Base-by-base conservation (phyloP, 768 basidiomycete species). In the Paxillus involutus region DNA sequence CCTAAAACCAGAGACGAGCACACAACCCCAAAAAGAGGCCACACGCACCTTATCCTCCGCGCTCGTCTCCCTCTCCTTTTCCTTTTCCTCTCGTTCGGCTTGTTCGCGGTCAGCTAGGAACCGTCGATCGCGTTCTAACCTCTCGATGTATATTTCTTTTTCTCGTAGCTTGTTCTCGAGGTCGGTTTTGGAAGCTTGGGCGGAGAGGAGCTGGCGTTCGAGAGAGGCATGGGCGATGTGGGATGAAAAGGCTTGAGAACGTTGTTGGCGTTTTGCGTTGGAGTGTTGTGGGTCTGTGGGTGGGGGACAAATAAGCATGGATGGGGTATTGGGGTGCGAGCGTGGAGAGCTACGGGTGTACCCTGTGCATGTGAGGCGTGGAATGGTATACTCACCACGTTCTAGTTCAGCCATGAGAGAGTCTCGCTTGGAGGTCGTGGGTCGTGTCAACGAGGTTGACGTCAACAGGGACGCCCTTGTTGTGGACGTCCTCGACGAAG, bases 81-180 rank as follows among this genome's bases (percentile, higher is more conserved):
- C 84, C 67, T 82, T 87, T 67, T 85, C 86, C 53, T 84, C 82
- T 21, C 81, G 73, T 56, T 90, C 88, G 36, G 84, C 81, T 46
- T 78, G 74, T 65, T 91, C 89, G 4, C 85, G 69, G 57, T 90
- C 87, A 0, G 84, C 73, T 47, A 90, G 76, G 74, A 77, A 89
- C 16, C 86, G 73, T 36, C 89, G 73, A 63, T 92, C 90, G 16
- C 80, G 73, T 61, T 91, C 87, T 10, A 93, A 75, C 42, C 82
- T 72, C 41, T 88, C 87, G 26, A 91, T 78, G 21, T 72, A 65
- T 1, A 76, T 58, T 3, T 89, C 85, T 63, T 80, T 82, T 68
- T 91, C 85, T 32, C 84, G 75, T 4, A 91, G 71, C 64, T 84
- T 85, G 12, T 79, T 77, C 66, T 91, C 88, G 36, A 89, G 71